These are phyloP conservation scores for Oryza punctata DNA, from an alignment of 176 grass and related monocot species.

Conservation along the genomic window DNA sequence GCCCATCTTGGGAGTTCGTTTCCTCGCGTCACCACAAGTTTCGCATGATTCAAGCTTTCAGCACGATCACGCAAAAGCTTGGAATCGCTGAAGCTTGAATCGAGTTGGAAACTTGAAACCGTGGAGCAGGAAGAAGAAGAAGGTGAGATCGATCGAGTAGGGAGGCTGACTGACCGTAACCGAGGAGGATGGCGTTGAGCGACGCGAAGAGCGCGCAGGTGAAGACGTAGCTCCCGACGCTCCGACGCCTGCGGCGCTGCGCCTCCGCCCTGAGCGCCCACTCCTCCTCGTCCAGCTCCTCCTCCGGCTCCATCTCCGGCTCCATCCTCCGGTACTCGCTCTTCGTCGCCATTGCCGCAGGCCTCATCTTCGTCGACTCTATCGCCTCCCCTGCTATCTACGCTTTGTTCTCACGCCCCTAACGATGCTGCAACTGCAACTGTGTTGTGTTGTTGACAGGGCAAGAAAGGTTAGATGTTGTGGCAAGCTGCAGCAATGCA, in stretches of 20 bases:
- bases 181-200: constrained; percentile 80
- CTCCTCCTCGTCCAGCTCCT: constrained; percentile 50
- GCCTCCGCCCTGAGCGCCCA: constrained; percentile 47
- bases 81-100: not conserved
- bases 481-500: not conserved
- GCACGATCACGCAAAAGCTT: not conserved
- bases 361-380: constrained; percentile 1
- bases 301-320: constrained; percentile 20
- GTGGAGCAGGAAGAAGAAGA: not conserved
- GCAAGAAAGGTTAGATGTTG: not conserved
- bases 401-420: too few species aligned
- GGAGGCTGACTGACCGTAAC: constrained; percentile 57
- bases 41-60: not conserved
- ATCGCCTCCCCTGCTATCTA: too few species aligned
- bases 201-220: constrained; percentile 77
- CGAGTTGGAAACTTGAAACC: not conserved
- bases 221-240: constrained; percentile 60
- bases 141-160: not conserved
- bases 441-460: not conserved
- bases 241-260: constrained; percentile 38
- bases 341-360: constrained; percentile 34
- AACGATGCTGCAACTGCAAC: too few species aligned
- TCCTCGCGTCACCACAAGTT: not conserved
- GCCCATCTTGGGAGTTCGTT: not conserved
- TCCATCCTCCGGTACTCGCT: constrained; percentile 53